These are phyloP conservation scores for Phtheirospermum japonicum DNA, from an alignment of 257 asterid species.

Conservation along the genomic window DNA sequence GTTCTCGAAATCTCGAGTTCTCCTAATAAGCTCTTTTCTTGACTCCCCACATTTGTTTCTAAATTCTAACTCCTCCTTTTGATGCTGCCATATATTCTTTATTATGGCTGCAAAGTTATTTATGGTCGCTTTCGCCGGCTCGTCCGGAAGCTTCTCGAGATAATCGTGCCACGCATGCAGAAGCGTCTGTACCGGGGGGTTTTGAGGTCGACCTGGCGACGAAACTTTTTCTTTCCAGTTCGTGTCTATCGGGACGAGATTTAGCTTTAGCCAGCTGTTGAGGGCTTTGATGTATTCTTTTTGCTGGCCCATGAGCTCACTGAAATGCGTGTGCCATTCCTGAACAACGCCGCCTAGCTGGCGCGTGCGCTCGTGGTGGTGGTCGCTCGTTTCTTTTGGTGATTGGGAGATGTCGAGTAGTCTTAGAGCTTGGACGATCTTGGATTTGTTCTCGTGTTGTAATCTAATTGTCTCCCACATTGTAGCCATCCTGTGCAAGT, in stretches of 20 bases:
- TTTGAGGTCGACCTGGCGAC: constrained; percentile 67
- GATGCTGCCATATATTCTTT: constrained; percentile 62
- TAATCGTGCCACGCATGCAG: constrained; percentile 70
- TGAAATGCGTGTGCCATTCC: constrained; percentile 72
- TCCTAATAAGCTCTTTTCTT: constrained; percentile 58
- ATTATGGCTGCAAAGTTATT: constrained; percentile 68
- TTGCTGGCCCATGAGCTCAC: constrained; percentile 65
- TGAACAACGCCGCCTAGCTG: constrained; percentile 76
- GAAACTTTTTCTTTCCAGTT: constrained; percentile 74
- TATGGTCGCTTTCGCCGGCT: constrained; percentile 65
- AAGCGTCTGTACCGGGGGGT: constrained; percentile 63
- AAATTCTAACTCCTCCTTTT: constrained; percentile 76
- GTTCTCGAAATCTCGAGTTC: constrained; percentile 61
- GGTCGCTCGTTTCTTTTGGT: constrained; percentile 82
- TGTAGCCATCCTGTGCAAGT: constrained; percentile 66
- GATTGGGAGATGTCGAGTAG: constrained; percentile 61
- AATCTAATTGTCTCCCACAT: constrained; percentile 89
- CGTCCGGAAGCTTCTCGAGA: constrained; percentile 78
- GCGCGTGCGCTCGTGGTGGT: constrained; percentile 78
- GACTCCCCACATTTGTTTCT: constrained; percentile 66
- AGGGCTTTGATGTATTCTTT: constrained; percentile 68
- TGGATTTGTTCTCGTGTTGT: constrained; percentile 63
- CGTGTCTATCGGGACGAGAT: constrained; percentile 80
- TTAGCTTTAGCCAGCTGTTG: constrained; percentile 72
- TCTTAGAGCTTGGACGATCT: constrained; percentile 55